phyloP scores from a whole-genome alignment of 2,329 filamentous ascomycete genomes.

The Colletotrichum truncatum region DNA sequence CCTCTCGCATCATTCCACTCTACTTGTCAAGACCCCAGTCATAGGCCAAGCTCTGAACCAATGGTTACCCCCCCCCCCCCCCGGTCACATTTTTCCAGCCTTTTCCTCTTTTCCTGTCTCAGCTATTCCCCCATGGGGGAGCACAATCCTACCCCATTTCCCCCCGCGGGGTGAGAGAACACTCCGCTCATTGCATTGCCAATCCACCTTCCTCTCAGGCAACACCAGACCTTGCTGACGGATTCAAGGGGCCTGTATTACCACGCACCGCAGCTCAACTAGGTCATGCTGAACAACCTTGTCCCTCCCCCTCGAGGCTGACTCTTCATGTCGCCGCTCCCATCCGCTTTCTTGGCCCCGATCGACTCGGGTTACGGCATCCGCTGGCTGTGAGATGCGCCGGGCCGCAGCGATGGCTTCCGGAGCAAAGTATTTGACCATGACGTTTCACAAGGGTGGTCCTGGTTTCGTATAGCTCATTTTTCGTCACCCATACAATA shows the following conservation, averaged over 20 bases:
- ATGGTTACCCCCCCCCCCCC: conserved; percentile 3
- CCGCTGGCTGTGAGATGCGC: conserved; percentile 14
- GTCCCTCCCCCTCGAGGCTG: conserved; percentile 3
- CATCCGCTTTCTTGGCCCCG: neutral
- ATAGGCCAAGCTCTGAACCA: conserved; percentile 21
- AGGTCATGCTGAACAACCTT: conserved; percentile 4
- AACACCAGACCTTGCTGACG: neutral
- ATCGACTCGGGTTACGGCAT: conserved; percentile 19
- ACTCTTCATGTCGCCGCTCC: conserved; percentile 9
- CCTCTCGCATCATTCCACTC: conserved; percentile 3
- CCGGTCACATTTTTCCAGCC: neutral
- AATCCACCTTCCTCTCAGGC: neutral
- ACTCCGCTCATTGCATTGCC: neutral
- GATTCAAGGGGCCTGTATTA: neutral
- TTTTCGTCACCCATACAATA: neutral
- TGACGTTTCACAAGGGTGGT: neutral
- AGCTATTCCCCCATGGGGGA: conserved; percentile 15
- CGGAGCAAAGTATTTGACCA: conserved; percentile 5
- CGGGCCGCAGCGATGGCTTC: conserved; percentile 23
- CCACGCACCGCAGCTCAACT: neutral
- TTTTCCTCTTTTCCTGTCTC: neutral
- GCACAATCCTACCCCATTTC: neutral
- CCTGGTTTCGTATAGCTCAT: conserved; percentile 1
- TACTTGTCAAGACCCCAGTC: neutral
- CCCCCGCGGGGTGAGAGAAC: conserved; percentile 1